A percentile compares a stretch with the other conserved stretches of the same genome.
Conservation (phyloP, 768 basidiomycete genomes). For the Lepiota brunneoincarnata region DNA sequence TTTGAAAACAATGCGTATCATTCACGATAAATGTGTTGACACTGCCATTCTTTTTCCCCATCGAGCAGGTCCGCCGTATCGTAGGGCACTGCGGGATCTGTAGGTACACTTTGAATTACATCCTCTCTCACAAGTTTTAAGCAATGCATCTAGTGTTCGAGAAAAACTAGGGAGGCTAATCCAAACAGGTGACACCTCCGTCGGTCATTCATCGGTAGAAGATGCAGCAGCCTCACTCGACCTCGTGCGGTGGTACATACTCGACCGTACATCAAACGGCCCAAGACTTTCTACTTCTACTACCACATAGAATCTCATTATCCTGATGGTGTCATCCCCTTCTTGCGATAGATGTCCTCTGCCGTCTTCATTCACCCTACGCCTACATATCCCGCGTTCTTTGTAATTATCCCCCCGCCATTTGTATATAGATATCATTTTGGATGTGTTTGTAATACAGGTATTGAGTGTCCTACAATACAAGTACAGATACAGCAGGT, state of each 20-base stretch:
- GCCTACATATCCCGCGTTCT: not conserved
- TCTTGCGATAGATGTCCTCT: not conserved
- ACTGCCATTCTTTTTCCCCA: conserved; percentile 90
- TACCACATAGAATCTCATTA: not conserved
- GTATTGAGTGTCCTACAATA: not conserved
- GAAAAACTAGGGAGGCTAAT: conserved; percentile 81
- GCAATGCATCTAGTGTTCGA: conserved; percentile 54
- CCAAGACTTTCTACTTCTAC: conserved; percentile 23
- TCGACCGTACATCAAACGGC: conserved; percentile 42
- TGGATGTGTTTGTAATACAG: not conserved
- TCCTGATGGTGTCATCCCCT: not conserved
- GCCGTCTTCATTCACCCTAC: not conserved
- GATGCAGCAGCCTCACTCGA: conserved; percentile 89
- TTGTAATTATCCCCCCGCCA: no score
- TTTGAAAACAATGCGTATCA: conserved; percentile 81
- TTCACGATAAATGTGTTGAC: conserved; percentile 85
- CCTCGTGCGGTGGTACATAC: conserved; percentile 78
- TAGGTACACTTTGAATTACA: conserved; percentile 27
- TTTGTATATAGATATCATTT: no score
- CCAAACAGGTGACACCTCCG: conserved; percentile 70
- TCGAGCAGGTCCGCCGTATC: conserved; percentile 64
- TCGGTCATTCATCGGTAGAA: conserved; percentile 88
- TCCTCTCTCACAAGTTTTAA: conserved; percentile 17
- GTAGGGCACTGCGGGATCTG: conserved; percentile 82
- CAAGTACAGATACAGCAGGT: conserved; percentile 7